Evolutionary conservation across 495 filamentous ascomycete genomes (phyloP).

Genomic region (Penicillium canariense): DNA sequence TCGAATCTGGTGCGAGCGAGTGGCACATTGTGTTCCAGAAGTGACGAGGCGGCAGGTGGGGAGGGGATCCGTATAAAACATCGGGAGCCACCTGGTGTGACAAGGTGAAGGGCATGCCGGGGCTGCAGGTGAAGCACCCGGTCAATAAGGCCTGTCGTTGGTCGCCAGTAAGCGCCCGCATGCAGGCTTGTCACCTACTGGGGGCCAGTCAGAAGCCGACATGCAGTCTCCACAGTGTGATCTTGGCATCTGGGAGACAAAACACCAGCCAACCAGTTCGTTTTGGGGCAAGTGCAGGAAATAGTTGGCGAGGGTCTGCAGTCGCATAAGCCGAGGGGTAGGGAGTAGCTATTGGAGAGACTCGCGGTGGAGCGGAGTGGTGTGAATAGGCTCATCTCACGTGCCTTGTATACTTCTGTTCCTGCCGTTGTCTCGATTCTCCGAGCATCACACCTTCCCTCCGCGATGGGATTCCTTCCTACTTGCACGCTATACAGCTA

Average conservation of each 20-base stretch:
- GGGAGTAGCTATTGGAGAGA: not conserved
- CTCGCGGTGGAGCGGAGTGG: too few relatives aligned
- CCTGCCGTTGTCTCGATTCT: too few relatives aligned
- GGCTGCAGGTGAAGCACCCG: conserved; percentile 14
- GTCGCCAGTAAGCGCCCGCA: conserved; percentile 35
- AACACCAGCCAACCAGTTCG: not conserved
- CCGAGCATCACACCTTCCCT: not conserved
- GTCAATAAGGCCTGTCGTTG: conserved; percentile 27
- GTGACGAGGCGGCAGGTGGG: conserved; percentile 25
- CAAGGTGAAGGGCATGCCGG: conserved; percentile 26
- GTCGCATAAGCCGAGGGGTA: not conserved
- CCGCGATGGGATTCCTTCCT: not conserved
- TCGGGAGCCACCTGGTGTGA: conserved; percentile 31
- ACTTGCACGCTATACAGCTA: not conserved
- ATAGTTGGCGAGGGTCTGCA: not conserved
- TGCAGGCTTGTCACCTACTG: conserved; percentile 27
- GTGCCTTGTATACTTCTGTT: not conserved
- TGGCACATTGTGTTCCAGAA: conserved; percentile 20
- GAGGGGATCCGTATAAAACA: conserved; percentile 25
- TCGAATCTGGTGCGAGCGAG: conserved; percentile 19
- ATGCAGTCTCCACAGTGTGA: not conserved
- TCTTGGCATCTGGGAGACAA: not conserved
- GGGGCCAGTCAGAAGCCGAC: conserved; percentile 21
- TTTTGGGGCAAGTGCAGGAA: not conserved
- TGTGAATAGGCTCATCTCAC: not conserved